phyloP scores from a whole-genome alignment of 1,284 basidiomycete genomes.

The Peniophora sp. region DNA sequence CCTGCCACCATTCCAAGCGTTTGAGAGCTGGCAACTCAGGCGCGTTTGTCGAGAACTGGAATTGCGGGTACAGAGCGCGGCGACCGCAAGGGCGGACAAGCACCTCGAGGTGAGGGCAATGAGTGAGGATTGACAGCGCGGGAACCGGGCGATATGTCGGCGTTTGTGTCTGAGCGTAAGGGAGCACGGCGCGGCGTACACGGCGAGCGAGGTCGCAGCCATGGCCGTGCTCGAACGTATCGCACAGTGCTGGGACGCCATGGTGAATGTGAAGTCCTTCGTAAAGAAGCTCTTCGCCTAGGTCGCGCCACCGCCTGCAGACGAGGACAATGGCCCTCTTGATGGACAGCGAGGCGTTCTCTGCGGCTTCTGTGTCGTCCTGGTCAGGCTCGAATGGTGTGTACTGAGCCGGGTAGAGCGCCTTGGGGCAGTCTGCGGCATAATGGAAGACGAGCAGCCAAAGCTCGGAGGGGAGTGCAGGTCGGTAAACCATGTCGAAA shows the following conservation, averaged over 20 bases:
- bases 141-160: constrained; percentile 19
- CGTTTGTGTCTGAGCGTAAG: constrained; percentile 45
- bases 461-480: constrained; percentile 36
- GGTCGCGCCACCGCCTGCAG: constrained; percentile 38
- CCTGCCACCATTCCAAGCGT: constrained; percentile 63
- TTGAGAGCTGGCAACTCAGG: constrained; percentile 43
- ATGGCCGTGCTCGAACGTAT: constrained; percentile 18
- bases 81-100: constrained; percentile 40
- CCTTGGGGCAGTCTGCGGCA: constrained; percentile 36
- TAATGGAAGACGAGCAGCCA: constrained; percentile 53
- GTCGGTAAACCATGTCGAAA: too few species aligned
- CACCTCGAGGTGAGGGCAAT: constrained; percentile 43
- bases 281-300: constrained; percentile 38
- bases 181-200: constrained; percentile 50
- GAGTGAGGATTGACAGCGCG: constrained; percentile 34
- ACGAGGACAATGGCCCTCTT: constrained; percentile 42
- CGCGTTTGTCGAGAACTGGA: constrained; percentile 41
- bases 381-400: constrained; percentile 4
- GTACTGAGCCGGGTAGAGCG: constrained; percentile 8
- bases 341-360: constrained; percentile 29
- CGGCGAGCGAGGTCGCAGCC: constrained; percentile 10
- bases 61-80: constrained; percentile 24
- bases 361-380: constrained; percentile 25
- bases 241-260: constrained; percentile 26
- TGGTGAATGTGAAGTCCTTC: constrained; percentile 36